Conservation (phyloP, 148 eudicot species). For the Rhododendron griersonianum region DNA sequence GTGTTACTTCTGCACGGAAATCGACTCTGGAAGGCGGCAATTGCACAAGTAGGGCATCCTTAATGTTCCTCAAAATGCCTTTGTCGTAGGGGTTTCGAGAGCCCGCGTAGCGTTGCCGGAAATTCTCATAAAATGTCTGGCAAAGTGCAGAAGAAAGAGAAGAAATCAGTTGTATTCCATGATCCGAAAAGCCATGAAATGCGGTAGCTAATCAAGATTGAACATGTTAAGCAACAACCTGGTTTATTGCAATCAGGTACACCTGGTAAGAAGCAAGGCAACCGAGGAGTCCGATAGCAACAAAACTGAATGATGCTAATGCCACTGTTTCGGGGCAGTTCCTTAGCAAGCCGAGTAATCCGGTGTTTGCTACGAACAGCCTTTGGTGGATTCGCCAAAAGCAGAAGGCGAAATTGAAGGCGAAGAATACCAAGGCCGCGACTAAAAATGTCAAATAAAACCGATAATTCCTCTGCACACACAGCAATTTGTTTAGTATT, state of each 20-base stretch:
- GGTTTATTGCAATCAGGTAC: constrained; percentile 19
- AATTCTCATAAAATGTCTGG: constrained; percentile 29
- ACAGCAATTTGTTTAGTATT: not conserved
- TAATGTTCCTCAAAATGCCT: constrained; percentile 17
- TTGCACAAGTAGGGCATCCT: constrained; percentile 12
- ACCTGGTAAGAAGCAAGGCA: constrained; percentile 20
- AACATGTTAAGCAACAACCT: constrained; percentile 7
- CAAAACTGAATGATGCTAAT: constrained; percentile 16
- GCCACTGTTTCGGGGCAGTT: constrained; percentile 20
- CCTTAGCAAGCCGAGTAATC: constrained; percentile 18
- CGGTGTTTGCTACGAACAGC: not conserved
- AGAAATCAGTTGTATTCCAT: not conserved
- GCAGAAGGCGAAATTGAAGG: constrained; percentile 18
- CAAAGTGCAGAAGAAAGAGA: not conserved
- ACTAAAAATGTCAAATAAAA: constrained; percentile 20
- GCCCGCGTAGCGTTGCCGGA: constrained; percentile 1
- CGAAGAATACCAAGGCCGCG: constrained; percentile 13
- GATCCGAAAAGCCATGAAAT: not conserved
- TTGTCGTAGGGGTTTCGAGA: constrained; percentile 19
- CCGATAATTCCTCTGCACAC: constrained; percentile 21
- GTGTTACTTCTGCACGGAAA: constrained; percentile 12
- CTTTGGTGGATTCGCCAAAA: constrained; percentile 13
- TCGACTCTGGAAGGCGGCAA: constrained; percentile 19
- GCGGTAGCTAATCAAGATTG: not conserved
- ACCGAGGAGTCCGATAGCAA: constrained; percentile 10